Evolutionary conservation across 1,284 basidiomycete species (phyloP).

Genomic region (Volvariella surrecta): DNA sequence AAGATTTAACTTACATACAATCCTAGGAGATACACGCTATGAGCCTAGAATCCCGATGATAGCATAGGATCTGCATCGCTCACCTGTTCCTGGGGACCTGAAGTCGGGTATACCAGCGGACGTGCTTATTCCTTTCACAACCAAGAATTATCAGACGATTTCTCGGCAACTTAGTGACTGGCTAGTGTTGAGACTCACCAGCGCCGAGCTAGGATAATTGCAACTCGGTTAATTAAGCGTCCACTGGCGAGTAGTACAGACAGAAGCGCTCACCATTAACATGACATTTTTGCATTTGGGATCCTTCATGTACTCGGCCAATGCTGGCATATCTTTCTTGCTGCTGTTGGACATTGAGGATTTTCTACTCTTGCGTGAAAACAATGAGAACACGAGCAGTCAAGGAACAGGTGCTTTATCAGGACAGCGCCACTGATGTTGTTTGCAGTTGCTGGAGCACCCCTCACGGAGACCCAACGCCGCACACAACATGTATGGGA

Average conservation of each 20-base stretch:
- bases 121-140: constrained; percentile 58
- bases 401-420: too few relatives aligned
- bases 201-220: constrained; percentile 42
- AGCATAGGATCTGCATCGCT: constrained; percentile 11
- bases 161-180: not conserved
- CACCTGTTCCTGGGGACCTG: constrained; percentile 68
- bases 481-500: constrained; percentile 6
- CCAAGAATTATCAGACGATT: constrained; percentile 8
- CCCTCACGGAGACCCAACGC: not conserved
- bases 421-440: too few relatives aligned
- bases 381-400: too few relatives aligned
- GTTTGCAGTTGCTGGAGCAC: not conserved
- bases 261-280: constrained; percentile 52
- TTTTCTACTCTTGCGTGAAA: too few relatives aligned
- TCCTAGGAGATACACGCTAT: constrained; percentile 24
- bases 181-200: constrained; percentile 27
- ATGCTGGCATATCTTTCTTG: constrained; percentile 20
- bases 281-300: constrained; percentile 56
- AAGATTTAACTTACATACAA: constrained; percentile 34
- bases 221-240: not conserved
- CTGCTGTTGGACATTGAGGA: not conserved
- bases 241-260: not conserved
- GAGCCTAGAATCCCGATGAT: not conserved
- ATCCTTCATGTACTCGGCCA: constrained; percentile 65
- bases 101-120: constrained; percentile 79